Base-by-base conservation (phyloP, 768 basidiomycete genomes). In the Mycena rebaudengoi region DNA sequence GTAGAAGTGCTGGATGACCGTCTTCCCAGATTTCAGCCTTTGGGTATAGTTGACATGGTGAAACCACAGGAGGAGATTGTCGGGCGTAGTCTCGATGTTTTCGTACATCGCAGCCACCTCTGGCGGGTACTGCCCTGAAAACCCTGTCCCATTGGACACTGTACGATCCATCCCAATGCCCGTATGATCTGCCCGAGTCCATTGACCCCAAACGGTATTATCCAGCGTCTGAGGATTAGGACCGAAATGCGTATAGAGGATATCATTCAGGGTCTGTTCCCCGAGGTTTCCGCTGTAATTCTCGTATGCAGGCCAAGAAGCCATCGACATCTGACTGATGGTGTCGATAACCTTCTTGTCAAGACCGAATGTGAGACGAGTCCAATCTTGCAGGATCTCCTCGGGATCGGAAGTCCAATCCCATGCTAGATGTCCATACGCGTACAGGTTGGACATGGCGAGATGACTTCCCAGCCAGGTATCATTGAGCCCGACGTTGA, bases 1-100 rank as follows among this genome's bases (percentile, higher is more conserved):
- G 44, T 66, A 66, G 54, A 66, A 66, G 60, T 66, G 65, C 60
- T 66, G 65, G 48, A 66, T 66, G 53, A 66, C 65, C 41, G 65
- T 66, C 49, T 62, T 49, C 32, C 60, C 65, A n/a, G 65, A 66
- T 30, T 66, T 49, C 30, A 66, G 60, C 46, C 48, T 50, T 28
- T 66, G 65, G n/a, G 65, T 62, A 26, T 66, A 66, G 49, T 66
- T 62, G 60, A 66, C 65, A 25, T 66, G 65, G 26, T 66, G 65
- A 33, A 66, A 66, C 65, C 65, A 66, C 23, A 66, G 54, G 16
- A 66, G 45, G 40, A 66, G 49, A 54, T 66, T 39, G 33, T 66
- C 60, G 20, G 60, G 65, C 28, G 65, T 66, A 26, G 60, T 61
- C 23, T 62, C 65, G 43, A 66, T 21, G 33, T 57, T 32, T 48